phyloP scores from a whole-genome alignment of 129 eudicot species.

The Mikania micrantha region DNA sequence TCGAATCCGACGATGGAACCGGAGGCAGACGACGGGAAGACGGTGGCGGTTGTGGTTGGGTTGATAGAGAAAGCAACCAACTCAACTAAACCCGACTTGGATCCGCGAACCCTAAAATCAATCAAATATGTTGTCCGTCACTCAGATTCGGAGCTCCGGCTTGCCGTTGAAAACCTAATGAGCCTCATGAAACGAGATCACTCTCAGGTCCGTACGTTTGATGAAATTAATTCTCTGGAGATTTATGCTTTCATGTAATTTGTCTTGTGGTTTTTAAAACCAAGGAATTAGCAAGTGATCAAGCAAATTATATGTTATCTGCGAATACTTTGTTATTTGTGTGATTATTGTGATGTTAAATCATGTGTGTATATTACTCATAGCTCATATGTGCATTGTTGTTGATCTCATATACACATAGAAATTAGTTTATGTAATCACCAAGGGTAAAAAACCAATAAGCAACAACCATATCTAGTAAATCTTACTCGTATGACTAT shows the following conservation, averaged over 20 bases:
- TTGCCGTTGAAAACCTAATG: conserved; percentile 76
- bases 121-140: conserved; percentile 73
- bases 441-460: neutral
- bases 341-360: neutral
- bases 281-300: too few relatives aligned
- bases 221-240: conserved; percentile 5
- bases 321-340: neutral
- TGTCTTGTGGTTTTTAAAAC: neutral
- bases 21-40: conserved; percentile 26
- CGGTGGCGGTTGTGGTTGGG: conserved; percentile 43
- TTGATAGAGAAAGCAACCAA: conserved; percentile 80
- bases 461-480: too few relatives aligned
- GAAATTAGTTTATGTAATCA: neutral
- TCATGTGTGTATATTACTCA: neutral
- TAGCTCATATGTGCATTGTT: neutral
- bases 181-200: conserved; percentile 80
- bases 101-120: conserved; percentile 83
- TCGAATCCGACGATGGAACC: conserved; percentile 30
- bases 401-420: neutral
- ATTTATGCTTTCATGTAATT: neutral
- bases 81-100: conserved; percentile 67
- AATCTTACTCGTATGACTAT: too few relatives aligned
- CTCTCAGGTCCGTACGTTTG: conserved; percentile 65
- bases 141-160: conserved; percentile 78
- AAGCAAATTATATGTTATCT: neutral